Evolutionary conservation across 2,329 filamentous ascomycete genomes (phyloP).

Genomic region (Tolypocladium tropicale): DNA sequence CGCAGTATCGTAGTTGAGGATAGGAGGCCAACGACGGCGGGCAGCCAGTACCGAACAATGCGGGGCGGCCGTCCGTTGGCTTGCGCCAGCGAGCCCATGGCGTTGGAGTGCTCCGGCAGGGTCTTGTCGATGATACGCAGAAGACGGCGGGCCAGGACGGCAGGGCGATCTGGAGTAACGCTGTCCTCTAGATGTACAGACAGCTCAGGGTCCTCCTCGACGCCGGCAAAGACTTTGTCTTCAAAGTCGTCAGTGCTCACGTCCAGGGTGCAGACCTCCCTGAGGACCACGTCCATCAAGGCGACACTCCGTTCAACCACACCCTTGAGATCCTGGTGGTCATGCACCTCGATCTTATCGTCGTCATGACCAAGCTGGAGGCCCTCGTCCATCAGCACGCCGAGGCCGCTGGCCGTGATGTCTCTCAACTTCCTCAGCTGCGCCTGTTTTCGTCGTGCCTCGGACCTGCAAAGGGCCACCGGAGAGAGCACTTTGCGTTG

Average conservation of each 20-base stretch:
- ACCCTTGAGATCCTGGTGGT: constrained; percentile 50
- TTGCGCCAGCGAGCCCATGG: constrained; percentile 43
- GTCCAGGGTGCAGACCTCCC: constrained; percentile 56
- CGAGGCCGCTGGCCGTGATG: constrained; percentile 76
- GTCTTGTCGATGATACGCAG: constrained; percentile 57
- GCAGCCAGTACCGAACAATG: constrained; percentile 82
- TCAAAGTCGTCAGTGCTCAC: constrained; percentile 53
- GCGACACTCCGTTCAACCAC: constrained; percentile 71
- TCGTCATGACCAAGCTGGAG: constrained; percentile 56
- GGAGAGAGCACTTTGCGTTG: constrained; percentile 67
- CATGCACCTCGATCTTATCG: constrained; percentile 42
- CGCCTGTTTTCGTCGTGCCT: constrained; percentile 65
- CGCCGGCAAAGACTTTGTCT: constrained; percentile 52
- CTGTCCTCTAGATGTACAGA: constrained; percentile 40
- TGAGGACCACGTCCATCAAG: constrained; percentile 77
- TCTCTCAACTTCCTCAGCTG: constrained; percentile 63
- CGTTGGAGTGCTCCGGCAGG: constrained; percentile 55
- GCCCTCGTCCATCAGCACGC: constrained; percentile 79
- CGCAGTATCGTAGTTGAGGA: constrained; percentile 83
- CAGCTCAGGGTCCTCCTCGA: constrained; percentile 51
- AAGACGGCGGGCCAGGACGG: constrained; percentile 56
- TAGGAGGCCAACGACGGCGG: constrained; percentile 57
- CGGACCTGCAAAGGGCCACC: constrained; percentile 61
- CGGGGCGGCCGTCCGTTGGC: constrained; percentile 66
- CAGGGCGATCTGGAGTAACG: constrained; percentile 35